Percentiles rank a stretch among this genome's conserved stretches.
Conservation (phyloP, 805 yeast species). For the Candida namnaoensis region DNA sequence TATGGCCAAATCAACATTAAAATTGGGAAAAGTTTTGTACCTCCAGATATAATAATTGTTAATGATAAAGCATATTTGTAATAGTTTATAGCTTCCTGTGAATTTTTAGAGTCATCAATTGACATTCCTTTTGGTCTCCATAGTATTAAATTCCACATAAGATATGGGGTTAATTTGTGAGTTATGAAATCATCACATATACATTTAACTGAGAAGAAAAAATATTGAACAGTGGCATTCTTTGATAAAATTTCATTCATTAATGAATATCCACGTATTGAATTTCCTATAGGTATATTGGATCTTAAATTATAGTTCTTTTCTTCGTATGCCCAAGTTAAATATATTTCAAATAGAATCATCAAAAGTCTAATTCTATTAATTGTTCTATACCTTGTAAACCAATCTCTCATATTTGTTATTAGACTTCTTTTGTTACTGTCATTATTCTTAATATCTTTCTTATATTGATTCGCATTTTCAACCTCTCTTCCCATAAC, state of each 20-base stretch:
- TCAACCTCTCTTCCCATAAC: conserved; percentile 22
- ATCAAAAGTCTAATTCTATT: conserved; percentile 52
- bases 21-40: conserved; percentile 80
- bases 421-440: background rate
- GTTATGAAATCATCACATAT: conserved; percentile 35
- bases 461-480: background rate
- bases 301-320: conserved; percentile 26
- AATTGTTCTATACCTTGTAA: conserved; percentile 14
- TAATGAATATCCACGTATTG: conserved; percentile 11
- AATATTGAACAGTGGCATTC: conserved; percentile 40
- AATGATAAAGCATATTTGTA: conserved; percentile 42
- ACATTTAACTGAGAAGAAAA: conserved; percentile 45
- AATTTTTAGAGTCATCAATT: background rate
- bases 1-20: conserved; percentile 96
- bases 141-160: conserved; percentile 13
- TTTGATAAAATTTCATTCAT: conserved; percentile 23
- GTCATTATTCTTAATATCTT: background rate
- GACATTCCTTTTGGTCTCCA: conserved; percentile 19
- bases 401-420: conserved; percentile 11
- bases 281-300: no score
- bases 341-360: conserved; percentile 77
- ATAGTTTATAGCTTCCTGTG: conserved; percentile 10
- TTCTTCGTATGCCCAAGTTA: conserved; percentile 90
- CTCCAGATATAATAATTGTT: conserved; percentile 67
- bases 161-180: conserved; percentile 25